Evolutionary conservation across 2,329 filamentous ascomycete genomes (phyloP), one percentile per base, ranked within the genome.

Genomic region (Clarireedia monteithiana): DNA sequence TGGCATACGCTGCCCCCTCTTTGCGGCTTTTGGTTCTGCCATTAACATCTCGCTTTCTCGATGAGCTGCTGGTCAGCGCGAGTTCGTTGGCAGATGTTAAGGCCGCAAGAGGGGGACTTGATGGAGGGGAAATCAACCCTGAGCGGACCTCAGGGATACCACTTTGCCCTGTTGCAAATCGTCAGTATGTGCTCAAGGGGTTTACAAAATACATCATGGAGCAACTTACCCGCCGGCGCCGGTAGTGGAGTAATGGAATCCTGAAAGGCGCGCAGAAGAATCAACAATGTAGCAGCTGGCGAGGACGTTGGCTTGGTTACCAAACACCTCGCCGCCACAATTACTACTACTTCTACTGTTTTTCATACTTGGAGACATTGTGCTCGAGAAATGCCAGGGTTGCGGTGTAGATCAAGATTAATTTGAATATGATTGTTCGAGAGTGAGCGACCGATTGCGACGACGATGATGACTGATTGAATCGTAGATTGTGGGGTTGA

Each of bases 231-330:
- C 88, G 81, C 86, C 81, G 77, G 83, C 86, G 82, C 84, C 82
- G 78, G 89, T 91, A 89, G 91, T 91, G 84, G 88, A 95, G 84
- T 95, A 96, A 79, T 95, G 91, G 77, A 94, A 87, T 72, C 88
- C 88, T 72, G 85, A 85, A 68, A 96, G 80, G 70, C 77, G 80
- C 72, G 84, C 80, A 66, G 84, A 80, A 69, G 77, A 77, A 74
- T 91, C 84, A 73, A 92, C 89, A 67, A 88, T 78, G 77, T 96
- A 96, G 82, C 90, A 95, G 73, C 86, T 91, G 75, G 91, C 91
- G 77, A 92, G 86, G 74, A 94, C 85, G 73, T 88, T 87, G 77
- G 83, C 79, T 73, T 77, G 77, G 67, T 80, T 79, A 45, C 68
- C 67, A 63, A 67, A 68, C 75, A 72, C 77, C 74, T 76, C 76